Percentiles rank a stretch among this genome's conserved stretches.
Evolutionary conservation across 768 basidiomycete genomes (phyloP).

Genomic region (Suillus lakei): DNA sequence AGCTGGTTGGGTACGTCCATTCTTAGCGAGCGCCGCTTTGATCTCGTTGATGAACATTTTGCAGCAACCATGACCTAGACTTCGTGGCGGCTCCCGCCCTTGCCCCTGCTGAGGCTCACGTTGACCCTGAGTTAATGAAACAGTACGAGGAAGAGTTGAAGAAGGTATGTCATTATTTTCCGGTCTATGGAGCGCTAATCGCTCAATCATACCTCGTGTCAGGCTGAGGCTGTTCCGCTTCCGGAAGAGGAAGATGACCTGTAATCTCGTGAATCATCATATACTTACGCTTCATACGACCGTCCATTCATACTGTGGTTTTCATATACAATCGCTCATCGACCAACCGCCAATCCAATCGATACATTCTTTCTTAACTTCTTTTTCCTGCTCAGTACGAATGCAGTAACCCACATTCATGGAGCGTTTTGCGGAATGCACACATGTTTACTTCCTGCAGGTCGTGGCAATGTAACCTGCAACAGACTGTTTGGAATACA

Average conservation of each 20-base stretch:
- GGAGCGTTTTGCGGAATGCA: slow-evolving; percentile 29
- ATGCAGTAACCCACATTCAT: slow-evolving; percentile 24
- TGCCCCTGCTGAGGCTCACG: slow-evolving; percentile 88
- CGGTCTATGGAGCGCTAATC: slow-evolving; percentile 3
- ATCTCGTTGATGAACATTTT: neutral
- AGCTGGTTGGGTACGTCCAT: slow-evolving; percentile 86
- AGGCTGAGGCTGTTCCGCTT: slow-evolving; percentile 92
- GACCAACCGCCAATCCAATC: slow-evolving; percentile 19
- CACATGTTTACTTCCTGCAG: slow-evolving; percentile 15
- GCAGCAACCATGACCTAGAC: slow-evolving; percentile 83
- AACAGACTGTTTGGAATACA: neutral
- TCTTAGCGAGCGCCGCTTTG: neutral
- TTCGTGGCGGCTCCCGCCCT: slow-evolving; percentile 98
- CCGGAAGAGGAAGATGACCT: slow-evolving; percentile 97
- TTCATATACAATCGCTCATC: slow-evolving; percentile 21
- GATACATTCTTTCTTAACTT: slow-evolving; percentile 16
- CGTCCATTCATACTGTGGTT: slow-evolving; percentile 24
- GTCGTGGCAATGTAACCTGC: slow-evolving; percentile 6
- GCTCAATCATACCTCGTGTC: slow-evolving; percentile 16
- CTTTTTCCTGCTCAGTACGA: slow-evolving; percentile 26
- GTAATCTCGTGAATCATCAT: slow-evolving; percentile 40
- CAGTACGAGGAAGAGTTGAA: slow-evolving; percentile 82
- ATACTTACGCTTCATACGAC: slow-evolving; percentile 25
- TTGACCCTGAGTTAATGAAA: slow-evolving; percentile 79
- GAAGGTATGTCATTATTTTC: slow-evolving; percentile 46